These are phyloP conservation scores for Camellia sinensis DNA, from an alignment of 148 eudicot genomes.

Conservation along the genomic window DNA sequence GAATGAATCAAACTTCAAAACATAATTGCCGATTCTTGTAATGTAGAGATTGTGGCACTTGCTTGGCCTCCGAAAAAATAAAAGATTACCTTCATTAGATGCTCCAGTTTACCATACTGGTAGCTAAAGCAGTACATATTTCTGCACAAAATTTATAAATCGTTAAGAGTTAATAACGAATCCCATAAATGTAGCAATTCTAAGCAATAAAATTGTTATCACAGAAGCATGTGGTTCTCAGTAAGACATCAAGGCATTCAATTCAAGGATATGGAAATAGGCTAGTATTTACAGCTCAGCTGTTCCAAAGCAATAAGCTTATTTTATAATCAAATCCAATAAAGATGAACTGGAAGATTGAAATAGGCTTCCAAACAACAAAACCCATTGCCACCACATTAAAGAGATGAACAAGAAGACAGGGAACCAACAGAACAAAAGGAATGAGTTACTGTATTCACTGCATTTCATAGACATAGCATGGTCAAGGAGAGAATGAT, in stretches of 20 bases:
- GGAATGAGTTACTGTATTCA: no score
- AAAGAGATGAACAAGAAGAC: no score
- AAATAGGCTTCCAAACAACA: no score
- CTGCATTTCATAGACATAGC: no score
- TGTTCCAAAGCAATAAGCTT: no score
- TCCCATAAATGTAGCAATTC: neutral
- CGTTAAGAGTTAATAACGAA: neutral
- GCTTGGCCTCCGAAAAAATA: neutral
- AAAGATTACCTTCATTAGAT: constrained; percentile 80
- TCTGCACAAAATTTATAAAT: constrained; percentile 42
- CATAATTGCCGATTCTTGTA: neutral
- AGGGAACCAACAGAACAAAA: no score
- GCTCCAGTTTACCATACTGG: constrained; percentile 90
- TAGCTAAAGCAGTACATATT: constrained; percentile 89
- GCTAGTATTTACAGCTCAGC: no score
- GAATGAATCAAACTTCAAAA: neutral
- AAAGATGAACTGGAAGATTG: no score
- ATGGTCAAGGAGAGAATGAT: no score
- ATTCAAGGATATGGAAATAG: neutral
- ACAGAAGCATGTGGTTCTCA: neutral
- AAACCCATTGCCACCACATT: no score
- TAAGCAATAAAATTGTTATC: constrained; percentile 9
- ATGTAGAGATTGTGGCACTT: neutral
- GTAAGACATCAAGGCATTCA: no score
- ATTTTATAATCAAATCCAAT: no score